Evolutionary conservation across 2,329 filamentous ascomycete genomes (phyloP), one percentile per base, ranked within the genome.

Genomic region (Aspergillus ustus): DNA sequence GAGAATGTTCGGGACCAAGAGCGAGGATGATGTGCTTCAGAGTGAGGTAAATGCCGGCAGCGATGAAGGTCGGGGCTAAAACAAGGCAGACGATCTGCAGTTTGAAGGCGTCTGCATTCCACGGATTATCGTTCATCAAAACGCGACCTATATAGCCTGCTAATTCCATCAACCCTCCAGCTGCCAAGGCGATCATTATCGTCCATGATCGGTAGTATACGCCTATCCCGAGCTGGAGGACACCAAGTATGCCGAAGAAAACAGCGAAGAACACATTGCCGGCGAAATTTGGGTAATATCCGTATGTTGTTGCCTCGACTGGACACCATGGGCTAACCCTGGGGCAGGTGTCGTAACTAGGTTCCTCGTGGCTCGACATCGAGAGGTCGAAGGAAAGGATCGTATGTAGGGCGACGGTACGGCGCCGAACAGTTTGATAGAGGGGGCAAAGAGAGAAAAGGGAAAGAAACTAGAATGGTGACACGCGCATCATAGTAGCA

Each of bases 71-170:
- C 7, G 84, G 85, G 0, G 80, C 83, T 34, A 88, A 81, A 48
- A 85, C 84, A 22, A 87, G 73, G 61, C 80, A 82, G 66, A 84
- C 81, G 55, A 87, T 84, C 64, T 82, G 85, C 65, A 84, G 72
- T 53, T 86, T 75, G 68, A 87, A 87, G 0, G 78, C 80, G 19
- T 75, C 66, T 3, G 73, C 66, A 43, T 76, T 72, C 74, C 83
- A 87, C 0, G 84, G 83, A 66, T 87, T 83, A 54, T 78, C 67
- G 71, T 84, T 74, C 72, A 87, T 78, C 64, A 84, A 72, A 34
- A 88, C 69, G 22, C 85, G 80, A 2, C 83, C 85, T 13, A 79
- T 75, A 67, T 89, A 89, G 8, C 87, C 87, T 1, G 85, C 71
- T 29, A 81, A 72, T 68, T 87, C 85, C 49, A 84, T 79, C 3